phyloP scores from a whole-genome alignment of 2,329 filamentous ascomycete genomes.

The Microcera coccophila region DNA sequence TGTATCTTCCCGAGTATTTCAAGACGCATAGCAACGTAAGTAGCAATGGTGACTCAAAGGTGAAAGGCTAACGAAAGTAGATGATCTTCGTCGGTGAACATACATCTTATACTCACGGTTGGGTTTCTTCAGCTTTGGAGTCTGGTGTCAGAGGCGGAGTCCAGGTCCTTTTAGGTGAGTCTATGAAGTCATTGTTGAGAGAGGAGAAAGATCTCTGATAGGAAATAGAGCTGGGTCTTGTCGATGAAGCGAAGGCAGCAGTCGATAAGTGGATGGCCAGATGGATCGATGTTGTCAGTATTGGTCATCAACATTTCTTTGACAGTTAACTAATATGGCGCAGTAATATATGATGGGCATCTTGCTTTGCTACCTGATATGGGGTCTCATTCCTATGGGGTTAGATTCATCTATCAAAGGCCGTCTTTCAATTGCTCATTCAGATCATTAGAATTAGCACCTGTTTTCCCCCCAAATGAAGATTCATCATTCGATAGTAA shows the following conservation, averaged over 20 bases:
- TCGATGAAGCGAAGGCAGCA: constrained; percentile 58
- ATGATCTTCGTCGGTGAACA: constrained; percentile 67
- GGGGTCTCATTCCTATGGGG: too few species aligned
- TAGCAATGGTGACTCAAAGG: background rate
- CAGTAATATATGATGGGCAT: too few species aligned
- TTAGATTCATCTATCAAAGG: too few species aligned
- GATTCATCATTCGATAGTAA: too few species aligned
- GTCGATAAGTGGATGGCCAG: constrained; percentile 57
- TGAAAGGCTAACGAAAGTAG: constrained; percentile 20
- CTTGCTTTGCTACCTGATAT: too few species aligned
- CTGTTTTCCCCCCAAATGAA: too few species aligned
- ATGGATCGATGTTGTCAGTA: constrained; percentile 38
- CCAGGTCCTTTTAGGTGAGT: constrained; percentile 38
- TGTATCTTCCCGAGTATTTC: constrained; percentile 70
- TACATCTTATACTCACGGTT: constrained; percentile 68
- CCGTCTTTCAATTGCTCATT: too few species aligned
- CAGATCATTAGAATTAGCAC: too few species aligned
- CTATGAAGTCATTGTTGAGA: constrained; percentile 11
- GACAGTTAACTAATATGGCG: background rate
- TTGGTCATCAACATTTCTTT: background rate
- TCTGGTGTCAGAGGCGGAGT: constrained; percentile 63
- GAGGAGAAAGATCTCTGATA: too few species aligned
- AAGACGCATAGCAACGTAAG: constrained; percentile 55
- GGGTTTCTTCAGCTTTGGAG: constrained; percentile 64
- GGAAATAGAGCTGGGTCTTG: constrained; percentile 48